These are phyloP conservation scores for Populus davidiana DNA, from an alignment of 345 rosid species.

Conservation along the genomic window DNA sequence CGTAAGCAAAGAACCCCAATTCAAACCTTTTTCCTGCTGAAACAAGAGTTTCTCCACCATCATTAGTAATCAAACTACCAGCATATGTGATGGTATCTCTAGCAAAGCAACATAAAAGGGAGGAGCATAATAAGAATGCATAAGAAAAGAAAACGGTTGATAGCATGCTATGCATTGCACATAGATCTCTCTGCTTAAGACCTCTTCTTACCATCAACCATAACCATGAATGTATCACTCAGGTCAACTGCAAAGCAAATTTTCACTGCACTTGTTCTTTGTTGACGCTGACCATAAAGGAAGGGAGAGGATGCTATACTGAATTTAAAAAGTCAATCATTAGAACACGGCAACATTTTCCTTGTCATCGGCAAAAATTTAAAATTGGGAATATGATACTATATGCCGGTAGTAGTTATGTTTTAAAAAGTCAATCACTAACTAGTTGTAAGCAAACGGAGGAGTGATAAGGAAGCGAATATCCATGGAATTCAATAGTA, in stretches of 20 bases:
- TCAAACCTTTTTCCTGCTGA: slow-evolving; percentile 23
- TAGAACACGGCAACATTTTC: neutral
- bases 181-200: neutral
- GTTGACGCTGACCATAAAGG: neutral
- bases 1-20: slow-evolving; percentile 45
- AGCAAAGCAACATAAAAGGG: neutral
- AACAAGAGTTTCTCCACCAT: slow-evolving; percentile 18
- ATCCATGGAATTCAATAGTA: too few relatives aligned
- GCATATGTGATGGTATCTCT: slow-evolving; percentile 15
- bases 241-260: neutral
- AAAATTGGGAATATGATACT: too few relatives aligned
- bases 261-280: neutral
- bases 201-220: neutral
- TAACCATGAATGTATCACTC: neutral
- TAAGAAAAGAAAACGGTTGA: neutral
- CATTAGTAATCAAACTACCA: neutral
- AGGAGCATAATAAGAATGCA: neutral
- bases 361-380: too few relatives aligned
- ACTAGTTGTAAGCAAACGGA: too few relatives aligned
- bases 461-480: too few relatives aligned
- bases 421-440: too few relatives aligned
- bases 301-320: too few relatives aligned
- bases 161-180: neutral
- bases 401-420: too few relatives aligned
- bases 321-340: neutral